A percentile compares a stretch with the other conserved stretches of the same genome.
Conservation (phyloP, 2,329 filamentous ascomycete genomes). For the Paraphaeosphaeria minitans region DNA sequence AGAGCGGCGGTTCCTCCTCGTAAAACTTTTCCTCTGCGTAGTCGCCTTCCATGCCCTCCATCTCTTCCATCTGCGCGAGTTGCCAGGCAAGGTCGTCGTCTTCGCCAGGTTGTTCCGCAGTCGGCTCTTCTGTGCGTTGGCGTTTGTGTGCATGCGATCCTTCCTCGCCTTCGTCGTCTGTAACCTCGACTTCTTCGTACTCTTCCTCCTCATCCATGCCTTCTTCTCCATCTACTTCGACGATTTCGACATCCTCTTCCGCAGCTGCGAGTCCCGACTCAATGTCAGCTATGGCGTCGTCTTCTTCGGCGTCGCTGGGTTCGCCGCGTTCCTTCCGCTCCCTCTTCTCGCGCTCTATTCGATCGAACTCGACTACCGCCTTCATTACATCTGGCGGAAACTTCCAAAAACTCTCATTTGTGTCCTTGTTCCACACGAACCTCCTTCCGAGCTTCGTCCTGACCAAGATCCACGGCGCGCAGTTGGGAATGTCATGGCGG, state of each 20-base stretch:
- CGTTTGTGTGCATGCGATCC: conserved; percentile 57
- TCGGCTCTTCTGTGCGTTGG: conserved; percentile 52
- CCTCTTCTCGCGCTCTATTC: conserved; percentile 72
- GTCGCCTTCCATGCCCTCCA: conserved; percentile 75
- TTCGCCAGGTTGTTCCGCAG: conserved; percentile 64
- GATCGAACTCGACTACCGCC: conserved; percentile 70
- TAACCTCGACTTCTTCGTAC: conserved; percentile 79
- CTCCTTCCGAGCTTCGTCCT: conserved; percentile 86
- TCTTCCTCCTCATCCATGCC: conserved; percentile 66
- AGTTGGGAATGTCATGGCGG: conserved; percentile 78
- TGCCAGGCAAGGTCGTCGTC: conserved; percentile 96
- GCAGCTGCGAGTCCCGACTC: conserved; percentile 38
- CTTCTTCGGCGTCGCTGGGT: conserved; percentile 41
- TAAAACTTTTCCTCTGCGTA: conserved; percentile 76
- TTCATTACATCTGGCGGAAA: conserved; percentile 87
- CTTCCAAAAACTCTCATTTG: conserved; percentile 92
- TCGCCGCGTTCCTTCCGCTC: conserved; percentile 57
- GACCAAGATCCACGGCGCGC: conserved; percentile 88
- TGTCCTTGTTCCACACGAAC: conserved; percentile 87
- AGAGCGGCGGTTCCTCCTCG: conserved; percentile 72
- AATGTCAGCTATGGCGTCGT: conserved; percentile 42
- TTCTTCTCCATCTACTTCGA: conserved; percentile 46
- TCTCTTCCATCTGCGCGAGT: conserved; percentile 82
- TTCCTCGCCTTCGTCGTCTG: conserved; percentile 59
- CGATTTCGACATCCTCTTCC: conserved; percentile 39